Conservation (phyloP, 352 stramenopile genomes). For the Globisporangium spiculum region DNA sequence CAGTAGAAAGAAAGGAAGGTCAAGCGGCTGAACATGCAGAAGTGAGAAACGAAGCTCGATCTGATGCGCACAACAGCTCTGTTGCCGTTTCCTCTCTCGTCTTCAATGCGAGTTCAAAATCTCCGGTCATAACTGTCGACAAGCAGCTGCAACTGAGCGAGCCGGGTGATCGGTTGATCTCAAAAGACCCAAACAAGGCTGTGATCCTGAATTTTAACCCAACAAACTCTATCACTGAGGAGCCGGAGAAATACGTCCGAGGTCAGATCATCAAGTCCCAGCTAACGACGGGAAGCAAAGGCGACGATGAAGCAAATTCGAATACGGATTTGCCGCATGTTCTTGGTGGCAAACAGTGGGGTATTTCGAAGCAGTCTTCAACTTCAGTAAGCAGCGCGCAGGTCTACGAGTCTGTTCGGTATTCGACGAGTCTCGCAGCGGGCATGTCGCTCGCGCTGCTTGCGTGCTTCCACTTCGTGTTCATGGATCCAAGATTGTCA, state of each 20-base stretch:
- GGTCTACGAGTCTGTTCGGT: constrained; percentile 24
- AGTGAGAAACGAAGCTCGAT: not conserved
- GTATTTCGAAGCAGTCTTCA: not conserved
- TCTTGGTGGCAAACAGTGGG: constrained; percentile 11
- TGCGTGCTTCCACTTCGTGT: constrained; percentile 22
- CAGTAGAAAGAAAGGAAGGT: not conserved
- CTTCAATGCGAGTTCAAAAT: not conserved
- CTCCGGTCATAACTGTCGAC: not conserved
- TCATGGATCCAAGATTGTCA: constrained; percentile 13
- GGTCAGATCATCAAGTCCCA: constrained; percentile 16
- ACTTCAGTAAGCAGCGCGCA: not conserved
- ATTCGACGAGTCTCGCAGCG: constrained; percentile 14
- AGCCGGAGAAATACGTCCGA: constrained; percentile 26
- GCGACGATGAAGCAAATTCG: not conserved
- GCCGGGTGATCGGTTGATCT: not conserved
- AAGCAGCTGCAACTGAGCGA: constrained; percentile 18
- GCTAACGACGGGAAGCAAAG: not conserved
- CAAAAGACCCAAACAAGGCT: constrained; percentile 6
- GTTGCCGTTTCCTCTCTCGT: constrained; percentile 5
- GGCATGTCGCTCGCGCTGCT: constrained; percentile 22
- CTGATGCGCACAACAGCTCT: not conserved
- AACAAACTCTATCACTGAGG: not conserved
- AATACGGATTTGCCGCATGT: constrained; percentile 8
- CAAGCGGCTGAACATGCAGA: not conserved
- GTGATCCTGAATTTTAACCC: constrained; percentile 14